These are phyloP conservation scores for Coniochaeta prunicola DNA, from an alignment of 2,329 filamentous ascomycete genomes.

Conservation along the genomic window DNA sequence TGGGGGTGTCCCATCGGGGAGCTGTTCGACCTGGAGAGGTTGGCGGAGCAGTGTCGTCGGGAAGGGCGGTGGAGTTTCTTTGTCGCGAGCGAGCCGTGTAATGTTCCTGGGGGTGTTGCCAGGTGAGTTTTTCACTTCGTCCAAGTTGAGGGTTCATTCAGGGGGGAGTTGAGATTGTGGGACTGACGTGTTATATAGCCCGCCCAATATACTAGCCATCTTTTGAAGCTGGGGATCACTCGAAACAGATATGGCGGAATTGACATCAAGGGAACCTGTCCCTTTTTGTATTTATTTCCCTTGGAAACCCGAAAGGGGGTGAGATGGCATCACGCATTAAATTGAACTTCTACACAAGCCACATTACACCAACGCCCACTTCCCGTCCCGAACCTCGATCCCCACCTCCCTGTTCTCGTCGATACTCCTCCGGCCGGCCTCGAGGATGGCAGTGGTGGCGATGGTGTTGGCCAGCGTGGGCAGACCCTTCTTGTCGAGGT, in stretches of 20 bases:
- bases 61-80: slow-evolving; percentile 37
- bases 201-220: slow-evolving; percentile 9
- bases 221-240: slow-evolving; percentile 2
- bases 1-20: slow-evolving; percentile 45
- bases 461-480: slow-evolving; percentile 86
- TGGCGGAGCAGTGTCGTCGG: slow-evolving; percentile 30
- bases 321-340: no score
- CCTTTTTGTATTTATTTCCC: no score
- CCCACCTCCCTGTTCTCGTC: slow-evolving; percentile 74
- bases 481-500: slow-evolving; percentile 72
- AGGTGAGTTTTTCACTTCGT: slow-evolving; percentile 4
- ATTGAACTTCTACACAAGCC: not conserved
- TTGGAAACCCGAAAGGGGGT: no score
- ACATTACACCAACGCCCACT: slow-evolving; percentile 56
- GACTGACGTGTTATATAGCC: slow-evolving; percentile 2
- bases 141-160: no score
- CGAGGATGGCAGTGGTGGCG: slow-evolving; percentile 83
- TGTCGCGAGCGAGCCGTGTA: slow-evolving; percentile 36
- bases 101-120: slow-evolving; percentile 31
- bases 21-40: slow-evolving; percentile 38
- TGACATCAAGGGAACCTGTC: no score
- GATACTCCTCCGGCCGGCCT: slow-evolving; percentile 77
- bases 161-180: not conserved
- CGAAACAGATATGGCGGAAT: no score
- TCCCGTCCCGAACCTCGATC: slow-evolving; percentile 59